Conservation (phyloP, 2,329 filamentous ascomycete species). For the Ophiostoma piceae region DNA sequence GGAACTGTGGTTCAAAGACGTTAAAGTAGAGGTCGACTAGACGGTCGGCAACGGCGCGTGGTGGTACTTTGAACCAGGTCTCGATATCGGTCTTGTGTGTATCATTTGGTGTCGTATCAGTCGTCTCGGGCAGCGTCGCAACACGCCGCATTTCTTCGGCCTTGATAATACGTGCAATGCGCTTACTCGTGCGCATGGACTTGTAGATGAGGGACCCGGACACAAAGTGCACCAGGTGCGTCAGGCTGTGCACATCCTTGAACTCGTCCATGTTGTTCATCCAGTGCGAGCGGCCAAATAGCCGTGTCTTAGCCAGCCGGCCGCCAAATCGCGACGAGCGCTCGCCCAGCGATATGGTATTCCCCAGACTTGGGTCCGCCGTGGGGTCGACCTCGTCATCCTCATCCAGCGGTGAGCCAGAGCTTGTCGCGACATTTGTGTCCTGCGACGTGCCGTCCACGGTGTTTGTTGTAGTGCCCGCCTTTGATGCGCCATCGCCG, state of each 20-base stretch:
- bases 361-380: not conserved
- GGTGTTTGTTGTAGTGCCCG: not conserved
- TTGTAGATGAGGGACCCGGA: slow-evolving; percentile 26
- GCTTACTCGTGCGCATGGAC: slow-evolving; percentile 39
- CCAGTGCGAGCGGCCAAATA: slow-evolving; percentile 28
- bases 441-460: not conserved
- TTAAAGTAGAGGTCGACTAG: slow-evolving; percentile 50
- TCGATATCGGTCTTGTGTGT: not conserved
- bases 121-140: not conserved
- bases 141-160: slow-evolving; percentile 27
- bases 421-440: not conserved
- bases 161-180: slow-evolving; percentile 41
- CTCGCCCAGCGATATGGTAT: slow-evolving; percentile 12
- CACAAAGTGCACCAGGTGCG: slow-evolving; percentile 33
- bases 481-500: not conserved
- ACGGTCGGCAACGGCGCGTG: slow-evolving; percentile 42
- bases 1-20: slow-evolving; percentile 48
- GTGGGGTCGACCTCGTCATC: slow-evolving; percentile 11
- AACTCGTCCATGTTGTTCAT: slow-evolving; percentile 28
- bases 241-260: slow-evolving; percentile 28
- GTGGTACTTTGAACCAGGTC: slow-evolving; percentile 31
- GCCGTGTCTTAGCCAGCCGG: slow-evolving; percentile 27
- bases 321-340: slow-evolving; percentile 23
- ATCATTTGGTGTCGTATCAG: not conserved
- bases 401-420: slow-evolving; percentile 14